Evolutionary conservation across 176 grass and related monocot species (phyloP).

Genomic region (Rhipidocladum racemiflorum): DNA sequence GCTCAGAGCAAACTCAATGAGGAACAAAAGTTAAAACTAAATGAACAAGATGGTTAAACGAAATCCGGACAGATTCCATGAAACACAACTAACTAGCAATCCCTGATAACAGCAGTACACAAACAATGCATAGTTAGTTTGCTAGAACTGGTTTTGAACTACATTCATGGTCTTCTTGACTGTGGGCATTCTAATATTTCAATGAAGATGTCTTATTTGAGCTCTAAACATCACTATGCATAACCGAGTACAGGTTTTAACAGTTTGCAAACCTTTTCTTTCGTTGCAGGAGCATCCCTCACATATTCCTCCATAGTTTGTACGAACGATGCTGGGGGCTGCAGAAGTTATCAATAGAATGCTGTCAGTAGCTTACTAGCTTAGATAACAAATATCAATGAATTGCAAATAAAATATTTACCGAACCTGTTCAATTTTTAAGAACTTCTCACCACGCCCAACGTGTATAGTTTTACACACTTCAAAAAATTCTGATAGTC

Average conservation of each 20-base stretch:
- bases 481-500: slow-evolving; percentile 95
- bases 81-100: slow-evolving; percentile 8
- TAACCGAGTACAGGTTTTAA: not conserved
- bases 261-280: slow-evolving; percentile 61
- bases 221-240: slow-evolving; percentile 1
- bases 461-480: slow-evolving; percentile 95
- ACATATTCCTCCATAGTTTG: slow-evolving; percentile 97
- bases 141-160: not conserved
- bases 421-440: slow-evolving; percentile 93
- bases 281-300: slow-evolving; percentile 70
- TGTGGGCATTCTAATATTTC: not conserved
- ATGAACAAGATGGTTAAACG: slow-evolving; percentile 5
- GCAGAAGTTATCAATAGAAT: slow-evolving; percentile 39
- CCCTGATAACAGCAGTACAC: not conserved
- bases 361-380: slow-evolving; percentile 5
- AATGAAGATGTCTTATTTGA: slow-evolving; percentile 5
- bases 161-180: not conserved
- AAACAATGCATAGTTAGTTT: not conserved
- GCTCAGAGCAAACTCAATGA: not conserved
- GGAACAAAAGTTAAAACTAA: not conserved
- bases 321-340: slow-evolving; percentile 91
- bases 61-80: not conserved
- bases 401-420: slow-evolving; percentile 1
- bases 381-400: not conserved
- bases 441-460: slow-evolving; percentile 78